Base-by-base conservation (phyloP, 192 early-diverging fungal genomes). In the Rhizophlyctis rosea region DNA sequence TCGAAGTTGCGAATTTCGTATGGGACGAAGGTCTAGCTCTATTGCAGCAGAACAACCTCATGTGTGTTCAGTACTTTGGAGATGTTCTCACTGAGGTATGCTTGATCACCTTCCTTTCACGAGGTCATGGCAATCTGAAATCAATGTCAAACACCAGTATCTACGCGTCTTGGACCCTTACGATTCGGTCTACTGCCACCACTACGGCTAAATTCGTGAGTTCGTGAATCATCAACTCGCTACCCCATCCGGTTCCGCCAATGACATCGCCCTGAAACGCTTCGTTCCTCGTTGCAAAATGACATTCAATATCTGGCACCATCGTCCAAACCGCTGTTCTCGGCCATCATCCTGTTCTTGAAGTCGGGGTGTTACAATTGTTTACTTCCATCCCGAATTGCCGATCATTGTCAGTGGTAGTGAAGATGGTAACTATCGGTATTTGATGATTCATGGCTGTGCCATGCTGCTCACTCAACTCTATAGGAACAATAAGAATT, bases 321-420 rank as follows among this genome's bases (percentile, higher is more conserved):
- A n/a, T n/a, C n/a, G n/a, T n/a, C n/a, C n/a, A n/a, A n/a, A n/a
- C n/a, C n/a, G n/a, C n/a, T n/a, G n/a, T n/a, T n/a, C n/a, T n/a
- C n/a, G n/a, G n/a, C n/a, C n/a, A n/a, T n/a, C n/a, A n/a, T n/a
- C n/a, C n/a, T n/a, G n/a, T n/a, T n/a, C n/a, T n/a, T n/a, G n/a
- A n/a, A n/a, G n/a, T n/a, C 88, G 96, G 51, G 96, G 98, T 65
- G 94, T 95, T 3, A 91, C 85, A 18, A 86, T 91, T 44, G 90
- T 91, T 7, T 78, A 81, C 7, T 99, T 88, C 81, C 97, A 99
- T 67, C 97, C 97, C 1, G 86, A 89, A n/a, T 78, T 98, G 47
- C 97, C 97, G 27, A 95, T 99, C 61, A 96, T 98, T 53, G 75
- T 99, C 50, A 93, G 88, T 1, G 95, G 92, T 62, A 88, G 88